phyloP scores from a whole-genome alignment of 495 filamentous ascomycete genomes.

The Aspergillus steynii region DNA sequence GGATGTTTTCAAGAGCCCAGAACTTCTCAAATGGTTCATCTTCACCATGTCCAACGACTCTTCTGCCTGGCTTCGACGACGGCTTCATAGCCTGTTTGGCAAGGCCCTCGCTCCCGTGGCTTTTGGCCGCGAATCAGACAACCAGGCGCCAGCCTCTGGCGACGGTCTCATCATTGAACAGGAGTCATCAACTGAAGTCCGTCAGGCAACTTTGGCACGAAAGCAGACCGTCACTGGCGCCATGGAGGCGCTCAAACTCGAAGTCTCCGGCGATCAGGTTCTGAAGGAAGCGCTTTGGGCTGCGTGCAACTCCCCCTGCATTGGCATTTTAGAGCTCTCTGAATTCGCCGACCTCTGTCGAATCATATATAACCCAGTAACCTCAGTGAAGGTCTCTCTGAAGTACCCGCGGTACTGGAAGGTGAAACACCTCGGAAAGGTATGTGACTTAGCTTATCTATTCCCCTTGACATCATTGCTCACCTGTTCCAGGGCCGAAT shows the following conservation, averaged over 20 bases:
- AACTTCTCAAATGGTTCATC: constrained; percentile 69
- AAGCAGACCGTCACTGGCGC: constrained; percentile 77
- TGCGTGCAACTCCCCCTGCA: constrained; percentile 66
- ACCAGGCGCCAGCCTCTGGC: constrained; percentile 31
- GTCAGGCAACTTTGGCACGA: constrained; percentile 68
- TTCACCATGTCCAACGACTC: constrained; percentile 70
- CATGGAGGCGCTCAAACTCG: constrained; percentile 68
- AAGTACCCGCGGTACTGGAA: constrained; percentile 72
- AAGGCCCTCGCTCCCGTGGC: constrained; percentile 77
- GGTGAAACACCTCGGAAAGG: constrained; percentile 62
- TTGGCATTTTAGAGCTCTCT: constrained; percentile 70
- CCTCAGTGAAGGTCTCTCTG: constrained; percentile 61
- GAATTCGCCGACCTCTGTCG: constrained; percentile 75
- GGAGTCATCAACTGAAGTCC: constrained; percentile 64
- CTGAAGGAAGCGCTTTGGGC: constrained; percentile 75
- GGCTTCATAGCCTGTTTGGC: constrained; percentile 66
- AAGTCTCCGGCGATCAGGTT: constrained; percentile 60
- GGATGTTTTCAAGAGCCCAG: constrained; percentile 62
- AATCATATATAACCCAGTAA: constrained; percentile 68
- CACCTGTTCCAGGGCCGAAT: constrained; percentile 34
- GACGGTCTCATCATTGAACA: constrained; percentile 80
- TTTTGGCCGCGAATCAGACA: constrained; percentile 58
- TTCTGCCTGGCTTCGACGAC: constrained; percentile 76
- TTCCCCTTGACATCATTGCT: constrained; percentile 1
- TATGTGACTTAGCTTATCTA: constrained; percentile 20